Conservation (phyloP, 2,329 filamentous ascomycete species). For the Fusarium neocosmosporiellum region DNA sequence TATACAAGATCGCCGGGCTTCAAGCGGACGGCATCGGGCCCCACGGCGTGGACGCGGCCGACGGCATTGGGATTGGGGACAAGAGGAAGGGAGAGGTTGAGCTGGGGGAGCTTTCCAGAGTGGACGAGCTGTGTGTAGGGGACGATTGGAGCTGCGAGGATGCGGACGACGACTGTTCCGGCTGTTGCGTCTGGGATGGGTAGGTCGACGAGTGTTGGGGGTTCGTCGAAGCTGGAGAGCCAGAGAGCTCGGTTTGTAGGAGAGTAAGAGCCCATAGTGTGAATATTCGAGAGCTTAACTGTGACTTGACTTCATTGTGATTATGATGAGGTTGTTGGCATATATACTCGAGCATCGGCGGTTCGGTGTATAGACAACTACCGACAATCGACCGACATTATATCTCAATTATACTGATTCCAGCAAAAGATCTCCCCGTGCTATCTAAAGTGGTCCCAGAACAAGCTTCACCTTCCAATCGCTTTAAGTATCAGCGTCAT, state of each 20-base stretch:
- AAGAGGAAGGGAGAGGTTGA: constrained; percentile 1
- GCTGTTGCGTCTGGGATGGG: constrained; percentile 1
- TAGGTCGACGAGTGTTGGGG: neutral
- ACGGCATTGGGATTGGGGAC: constrained; percentile 14
- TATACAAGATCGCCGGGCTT: constrained; percentile 4
- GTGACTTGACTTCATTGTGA: neutral
- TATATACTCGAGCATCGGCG: neutral
- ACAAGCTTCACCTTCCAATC: neutral
- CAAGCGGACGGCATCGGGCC: neutral
- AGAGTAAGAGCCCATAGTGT: neutral
- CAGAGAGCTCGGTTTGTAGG: neutral
- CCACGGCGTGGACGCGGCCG: constrained; percentile 4
- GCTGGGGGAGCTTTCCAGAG: neutral
- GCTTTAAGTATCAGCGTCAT: neutral
- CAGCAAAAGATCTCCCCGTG: neutral
- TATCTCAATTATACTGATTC: neutral
- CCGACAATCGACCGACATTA: neutral
- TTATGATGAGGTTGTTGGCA: neutral
- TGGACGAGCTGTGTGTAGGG: constrained; percentile 7
- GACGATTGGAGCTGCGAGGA: constrained; percentile 2
- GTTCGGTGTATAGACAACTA: neutral
- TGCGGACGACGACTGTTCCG: constrained; percentile 3
- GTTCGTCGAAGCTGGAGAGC: constrained; percentile 9
- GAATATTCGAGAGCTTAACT: neutral
- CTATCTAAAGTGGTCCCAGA: neutral